Evolutionary conservation across 2,329 filamentous ascomycete genomes (phyloP).

Genomic region (Aspergillus sergii): DNA sequence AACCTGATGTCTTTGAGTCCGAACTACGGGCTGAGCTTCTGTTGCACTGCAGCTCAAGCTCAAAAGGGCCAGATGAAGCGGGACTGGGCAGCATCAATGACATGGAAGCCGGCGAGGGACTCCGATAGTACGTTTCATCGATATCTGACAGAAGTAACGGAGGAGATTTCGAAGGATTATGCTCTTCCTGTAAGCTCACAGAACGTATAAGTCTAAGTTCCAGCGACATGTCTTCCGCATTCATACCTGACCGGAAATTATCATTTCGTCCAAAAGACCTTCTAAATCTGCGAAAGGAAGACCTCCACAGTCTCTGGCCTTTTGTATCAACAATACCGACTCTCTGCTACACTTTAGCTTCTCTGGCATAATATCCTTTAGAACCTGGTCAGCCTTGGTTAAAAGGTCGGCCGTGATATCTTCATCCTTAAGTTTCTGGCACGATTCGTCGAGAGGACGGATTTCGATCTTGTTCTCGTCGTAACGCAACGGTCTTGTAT

Average conservation of each 20-base stretch:
- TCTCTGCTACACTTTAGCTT: constrained; percentile 29
- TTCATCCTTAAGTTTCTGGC: not conserved
- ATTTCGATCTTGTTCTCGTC: not conserved
- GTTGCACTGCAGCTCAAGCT: not conserved
- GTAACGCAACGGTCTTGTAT: constrained; percentile 21
- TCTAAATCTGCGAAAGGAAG: constrained; percentile 26
- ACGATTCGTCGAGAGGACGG: not conserved
- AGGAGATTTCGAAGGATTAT: not conserved
- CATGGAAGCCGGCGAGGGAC: constrained; percentile 1
- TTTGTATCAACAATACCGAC: constrained; percentile 29
- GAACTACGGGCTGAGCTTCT: not conserved
- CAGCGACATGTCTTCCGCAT: not conserved
- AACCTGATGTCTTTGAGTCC: not conserved
- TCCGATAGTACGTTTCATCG: constrained; percentile 1
- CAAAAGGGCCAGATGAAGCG: constrained; percentile 3
- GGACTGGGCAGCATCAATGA: constrained; percentile 18
- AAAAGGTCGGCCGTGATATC: not conserved
- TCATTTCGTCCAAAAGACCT: constrained; percentile 19
- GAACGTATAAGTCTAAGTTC: not conserved
- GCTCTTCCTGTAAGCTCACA: not conserved
- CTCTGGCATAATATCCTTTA: constrained; percentile 21
- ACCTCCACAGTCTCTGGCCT: constrained; percentile 28
- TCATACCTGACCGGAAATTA: constrained; percentile 21
- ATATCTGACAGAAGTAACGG: constrained; percentile 7
- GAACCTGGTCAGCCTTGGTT: not conserved